Evolutionary conservation across 2,329 filamentous ascomycete genomes (phyloP).

Genomic region (Aspergillus thermomutatus): DNA sequence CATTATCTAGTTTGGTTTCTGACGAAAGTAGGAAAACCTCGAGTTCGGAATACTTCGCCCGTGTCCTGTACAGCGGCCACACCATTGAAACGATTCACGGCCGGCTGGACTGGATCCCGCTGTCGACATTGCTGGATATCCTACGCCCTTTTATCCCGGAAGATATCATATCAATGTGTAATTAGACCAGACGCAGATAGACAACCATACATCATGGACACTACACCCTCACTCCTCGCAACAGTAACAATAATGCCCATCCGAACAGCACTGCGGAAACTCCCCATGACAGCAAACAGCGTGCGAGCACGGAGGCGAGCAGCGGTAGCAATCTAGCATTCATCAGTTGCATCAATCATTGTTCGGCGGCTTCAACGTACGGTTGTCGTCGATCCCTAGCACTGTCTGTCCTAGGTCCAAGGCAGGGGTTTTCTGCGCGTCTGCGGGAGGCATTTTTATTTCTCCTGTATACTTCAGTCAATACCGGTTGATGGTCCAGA

Average conservation of each 20-base stretch:
- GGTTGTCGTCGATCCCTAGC: background rate
- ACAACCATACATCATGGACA: background rate
- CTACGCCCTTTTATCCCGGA: slow-evolving; percentile 24
- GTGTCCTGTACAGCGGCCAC: slow-evolving; percentile 31
- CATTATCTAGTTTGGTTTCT: background rate
- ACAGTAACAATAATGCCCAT: slow-evolving; percentile 10
- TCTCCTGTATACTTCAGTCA: background rate
- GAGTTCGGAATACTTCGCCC: slow-evolving; percentile 17
- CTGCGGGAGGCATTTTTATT: background rate
- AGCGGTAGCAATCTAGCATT: slow-evolving; percentile 7
- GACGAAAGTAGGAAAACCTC: slow-evolving; percentile 19
- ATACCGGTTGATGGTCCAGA: background rate
- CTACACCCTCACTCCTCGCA: slow-evolving; percentile 2
- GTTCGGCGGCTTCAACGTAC: background rate
- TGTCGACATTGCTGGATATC: slow-evolving; percentile 24
- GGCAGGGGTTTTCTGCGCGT: background rate
- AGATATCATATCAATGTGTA: slow-evolving; percentile 26
- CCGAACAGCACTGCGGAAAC: slow-evolving; percentile 12
- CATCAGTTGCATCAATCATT: background rate
- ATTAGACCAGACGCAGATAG: background rate
- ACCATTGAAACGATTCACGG: slow-evolving; percentile 29
- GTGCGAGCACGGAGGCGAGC: slow-evolving; percentile 8
- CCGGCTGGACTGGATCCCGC: slow-evolving; percentile 27
- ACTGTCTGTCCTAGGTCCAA: background rate
- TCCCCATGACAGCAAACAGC: slow-evolving; percentile 11